phyloP scores from a whole-genome alignment of 225 moss, liverwort and hornwort genomes.

The Thuidium tamariscinum region DNA sequence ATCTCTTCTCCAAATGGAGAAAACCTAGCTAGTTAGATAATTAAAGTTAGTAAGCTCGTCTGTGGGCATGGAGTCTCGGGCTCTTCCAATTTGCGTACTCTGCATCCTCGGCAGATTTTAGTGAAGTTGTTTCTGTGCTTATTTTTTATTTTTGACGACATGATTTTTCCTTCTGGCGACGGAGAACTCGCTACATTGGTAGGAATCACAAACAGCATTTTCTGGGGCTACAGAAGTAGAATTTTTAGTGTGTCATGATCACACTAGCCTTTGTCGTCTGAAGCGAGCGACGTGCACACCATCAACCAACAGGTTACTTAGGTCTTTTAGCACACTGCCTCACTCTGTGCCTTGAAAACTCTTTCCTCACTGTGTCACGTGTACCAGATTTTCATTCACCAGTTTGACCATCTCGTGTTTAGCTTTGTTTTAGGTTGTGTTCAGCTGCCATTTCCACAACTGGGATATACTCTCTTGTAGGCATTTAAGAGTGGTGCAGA shows the following conservation, averaged over 20 bases:
- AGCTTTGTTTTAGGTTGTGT: not conserved
- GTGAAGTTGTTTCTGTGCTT: not conserved
- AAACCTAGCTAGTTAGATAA: not conserved
- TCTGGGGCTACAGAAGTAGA: not conserved
- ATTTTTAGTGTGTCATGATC: not conserved
- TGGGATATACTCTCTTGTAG: not conserved
- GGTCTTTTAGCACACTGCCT: not conserved
- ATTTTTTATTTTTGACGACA: not conserved
- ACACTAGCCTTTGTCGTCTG: not conserved
- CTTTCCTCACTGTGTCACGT: not conserved
- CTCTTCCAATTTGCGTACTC: not conserved
- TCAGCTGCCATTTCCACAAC: not conserved
- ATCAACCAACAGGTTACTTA: not conserved
- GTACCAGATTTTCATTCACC: not conserved
- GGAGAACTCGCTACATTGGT: no score
- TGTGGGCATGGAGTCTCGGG: not conserved
- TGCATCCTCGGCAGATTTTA: not conserved
- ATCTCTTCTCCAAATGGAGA: not conserved
- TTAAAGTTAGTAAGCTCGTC: not conserved
- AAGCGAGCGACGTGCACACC: not conserved
- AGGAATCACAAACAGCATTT: no score
- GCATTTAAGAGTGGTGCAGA: slow-evolving; percentile 21
- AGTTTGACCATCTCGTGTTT: not conserved
- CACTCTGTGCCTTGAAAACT: not conserved
- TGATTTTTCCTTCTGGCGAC: no score